Percentiles rank a stretch among this genome's conserved stretches.
Conservation (phyloP, 108 stramenopile species). For the Nitzschia palea region DNA sequence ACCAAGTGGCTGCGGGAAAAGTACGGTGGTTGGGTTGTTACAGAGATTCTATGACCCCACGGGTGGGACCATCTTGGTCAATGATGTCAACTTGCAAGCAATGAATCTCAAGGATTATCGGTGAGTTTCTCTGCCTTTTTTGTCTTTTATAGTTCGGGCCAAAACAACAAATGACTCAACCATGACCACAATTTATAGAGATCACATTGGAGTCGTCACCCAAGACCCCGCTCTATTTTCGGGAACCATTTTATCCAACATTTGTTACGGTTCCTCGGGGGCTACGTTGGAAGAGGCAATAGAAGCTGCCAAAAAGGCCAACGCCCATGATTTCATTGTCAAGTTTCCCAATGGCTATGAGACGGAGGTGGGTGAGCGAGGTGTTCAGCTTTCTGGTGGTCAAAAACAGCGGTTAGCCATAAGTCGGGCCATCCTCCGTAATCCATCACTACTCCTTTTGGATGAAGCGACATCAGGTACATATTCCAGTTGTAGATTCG, state of each 20-base stretch:
- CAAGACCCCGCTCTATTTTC: slow-evolving; percentile 91
- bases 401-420: slow-evolving; percentile 95
- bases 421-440: slow-evolving; percentile 79
- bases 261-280: slow-evolving; percentile 72
- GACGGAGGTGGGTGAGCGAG: slow-evolving; percentile 89
- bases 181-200: slow-evolving; percentile 21
- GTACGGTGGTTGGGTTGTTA: slow-evolving; percentile 86
- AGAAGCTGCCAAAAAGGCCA: slow-evolving; percentile 87
- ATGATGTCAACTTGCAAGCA: slow-evolving; percentile 73
- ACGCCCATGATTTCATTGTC: slow-evolving; percentile 88
- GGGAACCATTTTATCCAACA: slow-evolving; percentile 92
- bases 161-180: background rate
- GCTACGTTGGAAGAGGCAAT: slow-evolving; percentile 69
- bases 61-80: slow-evolving; percentile 75
- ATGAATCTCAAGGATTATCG: slow-evolving; percentile 64
- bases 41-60: slow-evolving; percentile 93
- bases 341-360: slow-evolving; percentile 85
- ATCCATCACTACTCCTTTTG: slow-evolving; percentile 77
- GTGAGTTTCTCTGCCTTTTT: slow-evolving; percentile 7
- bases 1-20: slow-evolving; percentile 70
- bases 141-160: background rate
- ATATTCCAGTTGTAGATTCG: background rate
- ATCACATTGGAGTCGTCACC: slow-evolving; percentile 87
- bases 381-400: slow-evolving; percentile 86
- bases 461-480: slow-evolving; percentile 85